Evolutionary conservation across 306 rosid genomes (phyloP).

Genomic region (Crotalaria pallida): DNA sequence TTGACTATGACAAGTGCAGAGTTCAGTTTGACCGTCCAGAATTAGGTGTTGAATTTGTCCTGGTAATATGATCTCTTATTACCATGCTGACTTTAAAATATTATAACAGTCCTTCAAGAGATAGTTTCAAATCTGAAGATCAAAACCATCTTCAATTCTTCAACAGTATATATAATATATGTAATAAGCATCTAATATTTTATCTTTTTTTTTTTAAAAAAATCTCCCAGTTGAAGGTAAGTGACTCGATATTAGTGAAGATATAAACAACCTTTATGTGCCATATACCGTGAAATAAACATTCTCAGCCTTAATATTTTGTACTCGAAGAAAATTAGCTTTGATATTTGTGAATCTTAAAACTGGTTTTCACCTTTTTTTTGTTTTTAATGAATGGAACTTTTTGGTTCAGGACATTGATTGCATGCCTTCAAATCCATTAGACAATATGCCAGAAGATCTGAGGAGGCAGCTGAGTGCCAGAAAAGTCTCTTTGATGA

Average conservation of each 20-base stretch:
- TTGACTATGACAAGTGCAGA: slow-evolving; percentile 82
- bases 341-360: neutral
- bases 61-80: slow-evolving; percentile 46
- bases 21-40: slow-evolving; percentile 83
- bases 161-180: neutral
- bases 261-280: neutral
- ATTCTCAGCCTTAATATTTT: neutral
- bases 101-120: slow-evolving; percentile 2
- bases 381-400: slow-evolving; percentile 5
- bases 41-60: slow-evolving; percentile 84
- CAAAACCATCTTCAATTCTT: neutral
- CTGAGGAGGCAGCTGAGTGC: slow-evolving; percentile 43
- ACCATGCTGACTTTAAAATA: neutral
- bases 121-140: slow-evolving; percentile 2
- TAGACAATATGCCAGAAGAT: slow-evolving; percentile 81
- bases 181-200: neutral
- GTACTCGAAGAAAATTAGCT: slow-evolving; percentile 3
- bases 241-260: neutral
- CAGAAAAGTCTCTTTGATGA: slow-evolving; percentile 33
- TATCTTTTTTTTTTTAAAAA: too few relatives aligned
- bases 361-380: neutral
- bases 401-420: slow-evolving; percentile 67
- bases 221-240: neutral
- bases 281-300: neutral
- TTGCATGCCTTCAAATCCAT: slow-evolving; percentile 86